Conservation (phyloP, 768 basidiomycete species). For the Galerina marginata region DNA sequence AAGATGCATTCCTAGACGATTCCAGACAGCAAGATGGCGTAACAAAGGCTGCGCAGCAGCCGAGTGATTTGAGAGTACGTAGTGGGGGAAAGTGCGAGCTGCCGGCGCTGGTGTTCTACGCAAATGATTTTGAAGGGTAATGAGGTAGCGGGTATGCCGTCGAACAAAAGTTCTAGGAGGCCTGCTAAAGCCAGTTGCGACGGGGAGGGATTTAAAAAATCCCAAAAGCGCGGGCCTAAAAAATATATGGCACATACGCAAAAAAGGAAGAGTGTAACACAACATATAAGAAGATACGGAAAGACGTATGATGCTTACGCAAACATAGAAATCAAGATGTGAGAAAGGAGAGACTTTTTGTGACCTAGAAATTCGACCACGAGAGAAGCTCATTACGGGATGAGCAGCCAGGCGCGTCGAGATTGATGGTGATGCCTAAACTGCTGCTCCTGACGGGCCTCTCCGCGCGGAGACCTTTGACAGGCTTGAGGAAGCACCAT, state of each 20-base stretch:
- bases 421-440: slow-evolving; percentile 65
- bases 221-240: background rate
- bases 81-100: too few relatives aligned
- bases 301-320: background rate
- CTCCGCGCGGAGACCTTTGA: slow-evolving; percentile 61
- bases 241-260: too few relatives aligned
- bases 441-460: slow-evolving; percentile 69
- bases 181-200: background rate
- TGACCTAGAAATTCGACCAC: slow-evolving; percentile 70
- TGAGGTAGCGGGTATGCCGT: background rate
- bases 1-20: too few relatives aligned
- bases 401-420: slow-evolving; percentile 44
- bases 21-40: too few relatives aligned
- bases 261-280: background rate
- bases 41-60: too few relatives aligned
- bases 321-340: background rate
- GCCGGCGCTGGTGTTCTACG: background rate
- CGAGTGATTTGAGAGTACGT: too few relatives aligned
- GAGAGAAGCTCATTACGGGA: slow-evolving; percentile 61
- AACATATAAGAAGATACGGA: slow-evolving; percentile 1
- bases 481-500: slow-evolving; percentile 75
- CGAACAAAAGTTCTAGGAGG: background rate
- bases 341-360: background rate
- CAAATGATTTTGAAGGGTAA: background rate
- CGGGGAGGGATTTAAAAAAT: background rate